Conservation (phyloP, 2,329 filamentous ascomycete genomes). For the Ophiocordyceps camponoti-rufipedis region DNA sequence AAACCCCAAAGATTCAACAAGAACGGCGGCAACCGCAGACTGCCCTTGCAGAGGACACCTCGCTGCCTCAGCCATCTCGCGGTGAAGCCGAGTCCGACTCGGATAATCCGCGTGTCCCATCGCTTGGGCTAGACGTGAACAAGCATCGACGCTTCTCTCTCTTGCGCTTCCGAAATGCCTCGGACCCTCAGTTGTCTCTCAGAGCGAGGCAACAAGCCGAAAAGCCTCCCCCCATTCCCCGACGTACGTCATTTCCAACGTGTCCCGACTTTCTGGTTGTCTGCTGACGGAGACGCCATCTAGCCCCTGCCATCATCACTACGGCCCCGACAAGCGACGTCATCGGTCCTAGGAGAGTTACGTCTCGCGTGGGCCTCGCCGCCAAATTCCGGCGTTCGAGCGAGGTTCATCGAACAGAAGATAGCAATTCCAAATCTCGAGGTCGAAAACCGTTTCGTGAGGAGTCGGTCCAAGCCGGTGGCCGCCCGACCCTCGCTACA, state of each 20-base stretch:
- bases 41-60: slow-evolving; percentile 2
- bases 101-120: slow-evolving; percentile 25
- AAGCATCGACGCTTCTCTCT: slow-evolving; percentile 48
- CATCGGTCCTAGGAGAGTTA: slow-evolving; percentile 32
- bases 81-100: slow-evolving; percentile 5
- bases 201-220: slow-evolving; percentile 51
- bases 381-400: slow-evolving; percentile 33
- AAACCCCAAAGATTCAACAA: not conserved
- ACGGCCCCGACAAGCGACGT: slow-evolving; percentile 67
- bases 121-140: slow-evolving; percentile 29
- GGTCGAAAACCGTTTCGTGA: slow-evolving; percentile 8
- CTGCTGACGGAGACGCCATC: slow-evolving; percentile 6
- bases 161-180: slow-evolving; percentile 78
- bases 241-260: slow-evolving; percentile 23
- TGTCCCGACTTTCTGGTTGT: not conserved
- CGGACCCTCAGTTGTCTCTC: slow-evolving; percentile 71
- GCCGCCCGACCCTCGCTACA: slow-evolving; percentile 12
- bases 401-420: slow-evolving; percentile 21
- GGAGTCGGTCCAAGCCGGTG: slow-evolving; percentile 23
- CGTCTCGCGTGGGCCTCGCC: slow-evolving; percentile 34
- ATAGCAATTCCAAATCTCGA: not conserved
- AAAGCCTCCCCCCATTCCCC: slow-evolving; percentile 37
- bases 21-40: not conserved
- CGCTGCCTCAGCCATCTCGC: slow-evolving; percentile 6
- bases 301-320: slow-evolving; percentile 66